Evolutionary conservation across 2,329 filamentous ascomycete genomes (phyloP), one percentile per base, ranked within the genome.

Genomic region (Xylariaceae sp.): DNA sequence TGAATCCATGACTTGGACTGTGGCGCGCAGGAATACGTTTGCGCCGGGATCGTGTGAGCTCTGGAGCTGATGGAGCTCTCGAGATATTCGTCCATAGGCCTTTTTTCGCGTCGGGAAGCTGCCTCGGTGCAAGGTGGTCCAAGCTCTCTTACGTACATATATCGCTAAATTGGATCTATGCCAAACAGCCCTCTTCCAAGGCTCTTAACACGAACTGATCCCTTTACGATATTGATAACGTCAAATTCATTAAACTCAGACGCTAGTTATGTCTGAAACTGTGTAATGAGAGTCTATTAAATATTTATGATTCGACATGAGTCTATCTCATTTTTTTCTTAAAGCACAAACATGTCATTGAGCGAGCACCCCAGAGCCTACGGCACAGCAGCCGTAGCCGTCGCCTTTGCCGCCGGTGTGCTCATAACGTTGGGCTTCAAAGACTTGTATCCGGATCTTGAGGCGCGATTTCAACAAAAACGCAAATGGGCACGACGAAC

Each of bases 321-420:
- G 18, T 49, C 29, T 40, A 24, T 21, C n/a, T n/a, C 26, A 32
- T 21, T 8, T 26, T 11, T 10, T 11, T 18, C 42, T 35, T 5
- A 32, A 18, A 55, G n/a, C 13, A 44, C 13, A 24, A 15, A 42
- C 53, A 87, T 87, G 84, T 81, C 83, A 58, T 70, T 86, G 50
- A 82, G 77, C 65, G 78, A 84, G 62, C 82, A 87, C 59, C 82
- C 83, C 21, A 81, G 79, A 67, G 80, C 78, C 57, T 87, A 86
- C 67, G 81, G 84, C 71, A 80, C 81, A 3, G 82, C 86, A 23
- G 90, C 87, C 57, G 71, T 92, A 35, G 79, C 84, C 51, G 75
- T 85, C 16, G 88, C 89, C 66, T 96, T 97, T 65, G 71, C 87
- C n/a, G 81, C 89, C 8, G 92, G 92, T 36, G 80, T 92, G 47